Evolutionary conservation across 208 protist species (phyloP), one percentile per base, ranked within the genome.

Genomic region (Wallacemonas sp.): DNA sequence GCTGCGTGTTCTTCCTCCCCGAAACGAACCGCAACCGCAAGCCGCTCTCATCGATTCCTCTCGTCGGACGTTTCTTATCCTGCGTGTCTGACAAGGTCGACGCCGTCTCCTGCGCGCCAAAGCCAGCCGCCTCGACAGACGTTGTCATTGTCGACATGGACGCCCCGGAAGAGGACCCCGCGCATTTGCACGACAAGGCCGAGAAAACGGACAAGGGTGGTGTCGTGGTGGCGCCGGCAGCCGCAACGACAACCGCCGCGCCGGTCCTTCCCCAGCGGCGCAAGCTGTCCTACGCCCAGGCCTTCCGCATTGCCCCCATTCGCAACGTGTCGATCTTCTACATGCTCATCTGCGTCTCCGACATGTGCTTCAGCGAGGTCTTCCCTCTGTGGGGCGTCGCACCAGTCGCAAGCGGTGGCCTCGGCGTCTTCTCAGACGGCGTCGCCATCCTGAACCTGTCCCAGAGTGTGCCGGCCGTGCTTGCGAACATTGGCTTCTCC

Each of bases 311-410:
- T 33, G 49, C 64, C 1, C 68, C 27, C 2, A 83, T 77, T 14
- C 68, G 81, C 24, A 63, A 73, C 46, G 66, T 87, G 19, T 72
- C 74, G 5, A 68, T 87, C 19, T 63, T 89, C 21, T 88, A 82
- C 71, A 80, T 89, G 74, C 30, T 85, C 0, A 21, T 92, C 3
- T 27, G 60, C 30, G 70, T 48, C 2, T 63, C 80, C 0, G 86
- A 92, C 58, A 83, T 87, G 72, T 57, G 69, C n/a, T 85, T 71
- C 47, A 61, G 48, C 11, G 78, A 88, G 58, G 63, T 81, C 30
- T 32, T 91, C 17, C 85, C 85, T n/a, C 67, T 91, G 34, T 91
- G 85, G 85, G 67, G 63, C 16, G 83, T 85, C 41, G 85, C 81
- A 6, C 52, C 65, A 0, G 11, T 47, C 19, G 43, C 24, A 9